Base-by-base conservation (phyloP, 2,329 filamentous ascomycete genomes). In the Pyrenophora teres region DNA sequence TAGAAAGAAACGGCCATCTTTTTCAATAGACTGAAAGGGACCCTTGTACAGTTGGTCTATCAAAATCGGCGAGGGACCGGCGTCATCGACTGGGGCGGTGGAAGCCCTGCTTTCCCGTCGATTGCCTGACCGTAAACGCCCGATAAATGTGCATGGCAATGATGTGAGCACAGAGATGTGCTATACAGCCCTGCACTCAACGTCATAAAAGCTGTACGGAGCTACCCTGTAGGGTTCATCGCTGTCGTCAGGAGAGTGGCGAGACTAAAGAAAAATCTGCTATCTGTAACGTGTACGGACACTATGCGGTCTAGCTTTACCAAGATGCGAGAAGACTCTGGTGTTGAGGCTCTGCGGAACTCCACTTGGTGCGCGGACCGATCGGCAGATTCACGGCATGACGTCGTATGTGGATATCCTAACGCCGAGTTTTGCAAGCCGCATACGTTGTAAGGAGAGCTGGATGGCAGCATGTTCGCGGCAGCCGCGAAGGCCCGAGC, bases 311-410 rank as follows among this genome's bases (percentile, higher is more conserved):
- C 37, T 56, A 58, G 56, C 50, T 52, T 52, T 47, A 37, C 15
- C 21, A 10, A 40, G 36, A 15, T 35, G 32, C 18, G 38, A 39
- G 48, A 45, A 55, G 45, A 46, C 35, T 50, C 53, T 56, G 52
- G 52, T 57, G 55, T 58, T 58, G 55, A 58, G 55, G 55, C 55
- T 58, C 55, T 58, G 52, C 55, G 52, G 46, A 36, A 77, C 41
- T 49, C 50, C 50, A 52, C 50, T 52, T 52, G 49, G 45, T 47
- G 44, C 30, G 35, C 50, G 45, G 50, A 41, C 35, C 44, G 27
- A 38, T 21, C 50, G 50, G 50, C 46, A 39, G 45, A 38, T 43
- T 43, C 21, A 31, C 50, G 50, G 45, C 35, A 52, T 52, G 50
- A 52, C 50, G 50, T 52, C 39, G 50, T 31, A n/a, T 16, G 50